A percentile compares a stretch with the other conserved stretches of the same genome.
These are phyloP conservation scores for Umbilicus rupestris DNA, from an alignment of 164 flowering plant genomes.

Conservation along the genomic window DNA sequence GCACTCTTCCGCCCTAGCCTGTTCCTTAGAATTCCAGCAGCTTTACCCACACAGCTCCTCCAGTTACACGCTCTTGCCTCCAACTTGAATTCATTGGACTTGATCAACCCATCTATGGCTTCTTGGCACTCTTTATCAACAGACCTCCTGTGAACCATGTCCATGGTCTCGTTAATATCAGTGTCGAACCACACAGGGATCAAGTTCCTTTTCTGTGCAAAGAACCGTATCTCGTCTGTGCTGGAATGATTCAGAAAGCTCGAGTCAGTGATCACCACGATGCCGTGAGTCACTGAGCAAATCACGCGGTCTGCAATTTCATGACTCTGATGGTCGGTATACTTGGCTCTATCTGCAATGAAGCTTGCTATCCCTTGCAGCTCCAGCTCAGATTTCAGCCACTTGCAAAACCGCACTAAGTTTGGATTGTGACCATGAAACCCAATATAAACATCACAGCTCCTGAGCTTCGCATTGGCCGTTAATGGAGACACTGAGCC, in stretches of 20 bases:
- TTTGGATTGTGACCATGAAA: constrained; percentile 62
- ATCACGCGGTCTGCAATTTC: constrained; percentile 85
- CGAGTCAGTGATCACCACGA: constrained; percentile 47
- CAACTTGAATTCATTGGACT: constrained; percentile 54
- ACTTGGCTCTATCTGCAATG: constrained; percentile 74
- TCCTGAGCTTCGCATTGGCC: constrained; percentile 62
- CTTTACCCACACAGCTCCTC: constrained; percentile 54
- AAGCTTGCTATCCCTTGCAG: constrained; percentile 85
- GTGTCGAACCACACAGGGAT: constrained; percentile 58
- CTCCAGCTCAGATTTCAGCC: constrained; percentile 91
- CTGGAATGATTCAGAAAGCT: constrained; percentile 46
- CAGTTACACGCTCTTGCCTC: constrained; percentile 64
- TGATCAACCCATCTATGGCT: constrained; percentile 52
- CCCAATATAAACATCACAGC: constrained; percentile 93
- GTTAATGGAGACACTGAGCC: constrained; percentile 48
- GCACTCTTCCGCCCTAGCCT: constrained; percentile 73
- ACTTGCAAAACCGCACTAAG: constrained; percentile 61
- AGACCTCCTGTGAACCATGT: constrained; percentile 32
- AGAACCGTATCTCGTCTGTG: constrained; percentile 72
- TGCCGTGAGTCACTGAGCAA: constrained; percentile 65
- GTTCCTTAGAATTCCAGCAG: constrained; percentile 42
- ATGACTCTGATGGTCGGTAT: constrained; percentile 70
- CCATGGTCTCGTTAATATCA: constrained; percentile 31
- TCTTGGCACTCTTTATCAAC: constrained; percentile 64
- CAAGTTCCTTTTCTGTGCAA: constrained; percentile 79